phyloP scores from a whole-genome alignment of 495 filamentous ascomycete genomes.

The Thermothielavioides terrestris region DNA sequence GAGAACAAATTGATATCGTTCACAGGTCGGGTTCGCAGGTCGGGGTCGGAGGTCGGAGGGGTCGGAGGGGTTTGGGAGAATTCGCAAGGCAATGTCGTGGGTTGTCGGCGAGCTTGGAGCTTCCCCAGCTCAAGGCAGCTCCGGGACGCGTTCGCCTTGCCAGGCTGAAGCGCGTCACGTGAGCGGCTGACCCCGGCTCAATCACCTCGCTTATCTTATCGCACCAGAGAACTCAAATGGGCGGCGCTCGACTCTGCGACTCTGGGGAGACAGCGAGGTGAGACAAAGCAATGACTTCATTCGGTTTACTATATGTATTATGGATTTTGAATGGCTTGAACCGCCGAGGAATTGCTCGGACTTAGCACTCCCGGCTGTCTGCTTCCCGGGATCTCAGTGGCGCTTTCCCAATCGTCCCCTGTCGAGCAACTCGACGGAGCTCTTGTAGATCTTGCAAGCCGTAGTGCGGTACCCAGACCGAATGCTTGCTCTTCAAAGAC shows the following conservation, averaged over 20 bases:
- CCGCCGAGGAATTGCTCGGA: no score
- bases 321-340: no score
- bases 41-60: background rate
- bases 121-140: constrained; percentile 46
- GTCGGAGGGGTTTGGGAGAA: constrained; percentile 7
- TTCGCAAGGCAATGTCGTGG: constrained; percentile 9
- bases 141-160: constrained; percentile 27
- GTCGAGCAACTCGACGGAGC: no score
- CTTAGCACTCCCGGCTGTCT: no score
- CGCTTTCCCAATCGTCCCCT: no score
- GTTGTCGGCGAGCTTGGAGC: constrained; percentile 22
- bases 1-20: background rate
- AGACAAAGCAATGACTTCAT: no score
- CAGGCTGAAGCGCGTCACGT: constrained; percentile 18
- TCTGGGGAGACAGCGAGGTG: no score
- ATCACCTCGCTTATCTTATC: constrained; percentile 13
- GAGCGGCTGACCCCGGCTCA: constrained; percentile 6
- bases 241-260: background rate
- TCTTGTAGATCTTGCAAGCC: no score
- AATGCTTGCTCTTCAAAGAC: no score
- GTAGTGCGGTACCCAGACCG: no score
- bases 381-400: no score
- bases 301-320: no score
- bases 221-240: background rate
- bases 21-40: background rate